Percentiles rank a stretch among this genome's conserved stretches.
Evolutionary conservation across 2,329 filamentous ascomycete species (phyloP).

Genomic region (Domatiomyces globalis): DNA sequence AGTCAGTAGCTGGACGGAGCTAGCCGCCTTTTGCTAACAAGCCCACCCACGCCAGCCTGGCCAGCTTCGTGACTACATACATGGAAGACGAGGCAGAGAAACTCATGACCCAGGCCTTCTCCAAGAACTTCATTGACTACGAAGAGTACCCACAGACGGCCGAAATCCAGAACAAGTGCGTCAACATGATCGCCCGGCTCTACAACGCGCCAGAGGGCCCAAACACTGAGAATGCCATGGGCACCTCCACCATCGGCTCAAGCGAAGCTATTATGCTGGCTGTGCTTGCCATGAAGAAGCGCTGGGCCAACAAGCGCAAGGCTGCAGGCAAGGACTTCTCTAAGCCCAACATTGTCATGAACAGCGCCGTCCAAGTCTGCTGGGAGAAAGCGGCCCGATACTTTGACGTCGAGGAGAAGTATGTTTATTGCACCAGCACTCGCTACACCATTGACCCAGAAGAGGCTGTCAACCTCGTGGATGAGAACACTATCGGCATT

Average conservation of each 20-base stretch:
- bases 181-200: constrained; percentile 76
- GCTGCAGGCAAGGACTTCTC: constrained; percentile 69
- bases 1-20: constrained; percentile 5
- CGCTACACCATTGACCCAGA: constrained; percentile 52
- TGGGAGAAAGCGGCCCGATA: constrained; percentile 89
- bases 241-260: constrained; percentile 76
- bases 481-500: constrained; percentile 74
- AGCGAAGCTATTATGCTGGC: constrained; percentile 52
- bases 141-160: constrained; percentile 71
- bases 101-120: constrained; percentile 82
- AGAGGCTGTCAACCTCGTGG: constrained; percentile 46
- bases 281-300: constrained; percentile 78
- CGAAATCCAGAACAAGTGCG: constrained; percentile 82
- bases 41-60: constrained; percentile 44
- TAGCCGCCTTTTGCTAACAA: constrained; percentile 1
- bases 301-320: constrained; percentile 76
- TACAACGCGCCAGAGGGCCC: constrained; percentile 59
- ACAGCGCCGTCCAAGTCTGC: constrained; percentile 87
- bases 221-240: constrained; percentile 52
- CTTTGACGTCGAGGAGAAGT: constrained; percentile 87
- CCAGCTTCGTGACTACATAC: constrained; percentile 89
- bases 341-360: constrained; percentile 87
- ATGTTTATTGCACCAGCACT: constrained; percentile 47
- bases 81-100: constrained; percentile 97
- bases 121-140: constrained; percentile 92